Evolutionary conservation across 495 filamentous ascomycete genomes (phyloP), one percentile per base, ranked within the genome.

Genomic region (Penicillium maclennaniae): DNA sequence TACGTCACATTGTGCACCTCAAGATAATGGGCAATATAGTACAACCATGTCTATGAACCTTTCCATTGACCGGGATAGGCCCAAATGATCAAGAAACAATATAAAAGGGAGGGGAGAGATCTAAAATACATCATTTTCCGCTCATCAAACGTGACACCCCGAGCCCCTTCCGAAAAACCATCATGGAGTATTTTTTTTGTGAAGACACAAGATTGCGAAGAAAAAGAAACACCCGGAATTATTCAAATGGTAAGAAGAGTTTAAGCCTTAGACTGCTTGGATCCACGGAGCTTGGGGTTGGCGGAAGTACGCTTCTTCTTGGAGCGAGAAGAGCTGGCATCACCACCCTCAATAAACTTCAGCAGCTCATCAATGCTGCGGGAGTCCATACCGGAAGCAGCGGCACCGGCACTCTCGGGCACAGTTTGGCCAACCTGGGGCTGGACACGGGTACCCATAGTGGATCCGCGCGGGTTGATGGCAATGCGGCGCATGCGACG

Each of bases 311-410:
- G 80, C 79, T 95, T 93, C 49, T 79, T 76, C 63, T 79, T 78
- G 51, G 79, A 78, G 59, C 81, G 80, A 0, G 69, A 70, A 49
- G 74, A 69, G 56, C 80, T 77, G 16, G 81, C 63, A 27, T 83
- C 84, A 36, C 73, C 80, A 17, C 89, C 89, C 65, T 93, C 88
- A 60, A 95, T 95, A 69, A 88, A 95, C 65, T 84, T 87, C 59
- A 96, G 67, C 45, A 96, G 71, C 63, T 96, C 90, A 53, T 95
- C 90, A 45, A 96, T 86, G 71, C 79, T 91, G 55, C 90, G 72
- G 27, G 82, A 79, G 60, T 95, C 90, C 51, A 88, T 65, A 21
- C 66, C 70, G 28, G 66, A 56, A 55, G 70, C 27, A 34, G 56
- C 34, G n/a, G 76, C 68, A 3, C 67, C 73, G 45, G 72, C 61